Base-by-base conservation (phyloP, 1,139 yeast genomes). In the Sugiyamaella neomexicana region DNA sequence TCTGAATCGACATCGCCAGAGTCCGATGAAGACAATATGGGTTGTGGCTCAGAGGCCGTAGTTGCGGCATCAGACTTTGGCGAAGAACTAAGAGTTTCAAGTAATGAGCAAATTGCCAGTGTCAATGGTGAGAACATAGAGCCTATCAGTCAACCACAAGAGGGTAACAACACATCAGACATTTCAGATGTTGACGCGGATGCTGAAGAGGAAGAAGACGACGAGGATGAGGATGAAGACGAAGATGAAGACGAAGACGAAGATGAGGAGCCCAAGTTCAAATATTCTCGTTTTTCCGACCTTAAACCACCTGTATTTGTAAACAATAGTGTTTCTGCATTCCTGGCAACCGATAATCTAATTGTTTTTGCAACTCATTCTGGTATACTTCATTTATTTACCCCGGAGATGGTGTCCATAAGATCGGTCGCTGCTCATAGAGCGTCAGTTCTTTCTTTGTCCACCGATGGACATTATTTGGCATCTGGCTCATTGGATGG, bases 401-500 rank as follows among this genome's bases (percentile, higher is more conserved):
- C 75, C 10, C 77, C 87, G 0, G 81, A 83, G 43, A 77, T 86
- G 59, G 71, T 77, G 4, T 68, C 83, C 0, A 73, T 89, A 1
- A 75, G 95, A 40, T 85, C 96, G 0, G 79, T 88, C 59, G 81
- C 89, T 62, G 93, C 95, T 0, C 97, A 95, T 63, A 75, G 89
- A 47, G 93, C 98, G 0, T 89, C 97, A 0, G 81, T 93, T 1
- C 72, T 91, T 42, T 81, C 89, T 2, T 56, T 68, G 8, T 81
- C 84, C 55, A 80, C 87, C 0, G 96, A 89, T 64, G 95, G 95
- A 0, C 13, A 13, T 10, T 83, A 78, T 63, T 81, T 91, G 61
- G 95, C 91, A 0, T 85, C 95, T 0, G 96, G 91, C 0, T 89
- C 97, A 0, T 85, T 91, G 76, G 98, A 93, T 67, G 98, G 99